These are phyloP conservation scores for Penicillium frequentans DNA, from an alignment of 2,329 filamentous ascomycete genomes.

Conservation along the genomic window DNA sequence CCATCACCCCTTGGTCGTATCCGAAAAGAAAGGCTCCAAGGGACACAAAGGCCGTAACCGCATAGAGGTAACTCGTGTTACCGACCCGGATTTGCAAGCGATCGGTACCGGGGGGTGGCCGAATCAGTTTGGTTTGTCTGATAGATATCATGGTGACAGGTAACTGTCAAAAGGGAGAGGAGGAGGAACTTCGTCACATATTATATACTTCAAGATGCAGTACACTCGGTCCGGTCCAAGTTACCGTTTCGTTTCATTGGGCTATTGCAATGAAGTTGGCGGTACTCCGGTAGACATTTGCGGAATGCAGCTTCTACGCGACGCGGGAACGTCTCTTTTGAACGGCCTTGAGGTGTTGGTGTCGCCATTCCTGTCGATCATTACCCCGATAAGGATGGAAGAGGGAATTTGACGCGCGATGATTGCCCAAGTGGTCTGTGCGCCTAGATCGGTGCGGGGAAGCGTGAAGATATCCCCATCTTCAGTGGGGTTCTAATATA, in stretches of 20 bases:
- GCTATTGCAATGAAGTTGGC: background rate
- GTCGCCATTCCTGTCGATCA: background rate
- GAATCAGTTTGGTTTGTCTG: conserved; percentile 12
- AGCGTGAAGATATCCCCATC: background rate
- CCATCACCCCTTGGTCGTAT: conserved; percentile 21
- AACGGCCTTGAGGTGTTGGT: background rate
- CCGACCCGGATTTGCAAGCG: background rate
- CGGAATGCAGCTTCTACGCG: background rate
- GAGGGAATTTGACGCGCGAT: background rate
- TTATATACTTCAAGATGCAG: background rate
- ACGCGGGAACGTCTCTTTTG: background rate
- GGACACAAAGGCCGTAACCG: conserved; percentile 18
- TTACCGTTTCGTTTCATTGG: background rate
- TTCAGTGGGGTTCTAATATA: no score
- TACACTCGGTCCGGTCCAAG: background rate
- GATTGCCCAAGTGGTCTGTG: background rate
- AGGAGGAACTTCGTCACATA: background rate
- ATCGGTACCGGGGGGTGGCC: conserved; percentile 7
- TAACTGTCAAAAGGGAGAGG: background rate
- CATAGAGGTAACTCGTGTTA: conserved; percentile 8
- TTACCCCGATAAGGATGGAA: background rate
- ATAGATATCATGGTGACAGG: conserved; percentile 7
- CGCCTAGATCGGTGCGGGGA: background rate
- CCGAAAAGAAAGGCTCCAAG: conserved; percentile 20
- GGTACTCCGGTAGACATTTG: background rate